These are phyloP conservation scores for Citrus reticulata DNA, from an alignment of 345 rosid species.

Conservation along the genomic window DNA sequence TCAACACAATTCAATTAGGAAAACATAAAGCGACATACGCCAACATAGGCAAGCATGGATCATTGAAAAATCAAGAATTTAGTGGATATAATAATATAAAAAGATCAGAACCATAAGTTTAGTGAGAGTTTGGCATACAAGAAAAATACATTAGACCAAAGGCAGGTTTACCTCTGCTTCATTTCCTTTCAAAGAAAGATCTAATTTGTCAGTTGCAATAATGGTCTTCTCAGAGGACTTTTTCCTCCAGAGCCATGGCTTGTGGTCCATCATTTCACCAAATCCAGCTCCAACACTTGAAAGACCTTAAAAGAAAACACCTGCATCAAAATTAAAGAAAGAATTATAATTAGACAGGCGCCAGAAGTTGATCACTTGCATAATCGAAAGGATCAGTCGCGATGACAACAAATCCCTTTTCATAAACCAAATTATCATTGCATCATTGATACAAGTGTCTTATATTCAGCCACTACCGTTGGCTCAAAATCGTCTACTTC, in stretches of 20 bases:
- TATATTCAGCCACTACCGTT: background rate
- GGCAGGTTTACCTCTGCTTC: slow-evolving; percentile 54
- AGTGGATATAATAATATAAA: background rate
- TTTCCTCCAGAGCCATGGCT: slow-evolving; percentile 86
- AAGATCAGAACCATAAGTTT: background rate
- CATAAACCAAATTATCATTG: background rate
- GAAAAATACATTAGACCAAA: background rate
- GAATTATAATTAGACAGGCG: background rate
- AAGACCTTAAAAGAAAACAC: slow-evolving; percentile 7
- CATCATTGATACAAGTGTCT: background rate
- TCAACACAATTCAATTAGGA: background rate
- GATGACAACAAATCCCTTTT: background rate
- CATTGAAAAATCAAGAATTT: background rate
- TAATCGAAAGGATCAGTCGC: background rate
- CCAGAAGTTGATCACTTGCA: background rate
- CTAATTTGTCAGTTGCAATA: slow-evolving; percentile 32
- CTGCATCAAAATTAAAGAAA: slow-evolving; percentile 10
- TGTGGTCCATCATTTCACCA: slow-evolving; percentile 58
- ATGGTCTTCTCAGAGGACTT: slow-evolving; percentile 57
- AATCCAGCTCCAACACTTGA: background rate
- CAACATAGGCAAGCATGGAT: background rate
- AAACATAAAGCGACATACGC: background rate
- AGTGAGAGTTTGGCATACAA: background rate
- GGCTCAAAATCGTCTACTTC: background rate
- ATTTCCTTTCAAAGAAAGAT: slow-evolving; percentile 31